Evolutionary conservation across 75 land plant species (phyloP).

Genomic region (Pinus taeda): DNA sequence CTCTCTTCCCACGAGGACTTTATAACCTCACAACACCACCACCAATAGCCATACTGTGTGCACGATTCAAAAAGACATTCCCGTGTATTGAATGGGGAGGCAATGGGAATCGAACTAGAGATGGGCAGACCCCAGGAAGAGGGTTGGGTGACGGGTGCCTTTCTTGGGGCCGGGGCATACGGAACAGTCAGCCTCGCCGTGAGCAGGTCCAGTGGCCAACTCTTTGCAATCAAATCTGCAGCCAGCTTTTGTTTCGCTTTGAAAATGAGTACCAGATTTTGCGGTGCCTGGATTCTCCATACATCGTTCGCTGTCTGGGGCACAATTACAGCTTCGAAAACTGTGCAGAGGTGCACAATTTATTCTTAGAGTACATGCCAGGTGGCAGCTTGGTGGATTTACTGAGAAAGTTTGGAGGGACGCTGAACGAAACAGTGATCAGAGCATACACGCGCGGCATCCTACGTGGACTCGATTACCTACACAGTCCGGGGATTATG

Average conservation of each 20-base stretch:
- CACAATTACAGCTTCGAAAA: conserved; percentile 13
- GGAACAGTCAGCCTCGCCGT: conserved; percentile 45
- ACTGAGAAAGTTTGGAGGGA: conserved; percentile 36
- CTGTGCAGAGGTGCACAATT: conserved; percentile 19
- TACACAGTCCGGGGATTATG: conserved; percentile 44
- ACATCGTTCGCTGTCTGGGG: conserved; percentile 39
- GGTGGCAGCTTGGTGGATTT: conserved; percentile 55
- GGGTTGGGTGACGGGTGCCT: conserved; percentile 39
- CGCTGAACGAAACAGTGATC: conserved; percentile 29
- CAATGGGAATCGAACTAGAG: neutral
- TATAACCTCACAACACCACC: too few species aligned
- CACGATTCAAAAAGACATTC: too few species aligned
- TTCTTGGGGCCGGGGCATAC: conserved; percentile 48
- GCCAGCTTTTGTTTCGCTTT: conserved; percentile 9
- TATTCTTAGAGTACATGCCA: conserved; percentile 64
- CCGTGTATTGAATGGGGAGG: too few species aligned
- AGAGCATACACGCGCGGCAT: conserved; percentile 30
- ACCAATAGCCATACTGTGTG: too few species aligned
- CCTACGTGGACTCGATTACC: conserved; percentile 28
- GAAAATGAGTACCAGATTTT: conserved; percentile 43
- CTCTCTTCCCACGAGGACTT: too few species aligned
- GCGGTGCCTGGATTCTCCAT: conserved; percentile 23
- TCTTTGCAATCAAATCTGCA: conserved; percentile 59
- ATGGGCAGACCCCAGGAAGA: neutral
- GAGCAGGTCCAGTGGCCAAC: conserved; percentile 30